These are phyloP conservation scores for Tricholoma saponaceum DNA, from an alignment of 768 basidiomycete species.

Conservation along the genomic window DNA sequence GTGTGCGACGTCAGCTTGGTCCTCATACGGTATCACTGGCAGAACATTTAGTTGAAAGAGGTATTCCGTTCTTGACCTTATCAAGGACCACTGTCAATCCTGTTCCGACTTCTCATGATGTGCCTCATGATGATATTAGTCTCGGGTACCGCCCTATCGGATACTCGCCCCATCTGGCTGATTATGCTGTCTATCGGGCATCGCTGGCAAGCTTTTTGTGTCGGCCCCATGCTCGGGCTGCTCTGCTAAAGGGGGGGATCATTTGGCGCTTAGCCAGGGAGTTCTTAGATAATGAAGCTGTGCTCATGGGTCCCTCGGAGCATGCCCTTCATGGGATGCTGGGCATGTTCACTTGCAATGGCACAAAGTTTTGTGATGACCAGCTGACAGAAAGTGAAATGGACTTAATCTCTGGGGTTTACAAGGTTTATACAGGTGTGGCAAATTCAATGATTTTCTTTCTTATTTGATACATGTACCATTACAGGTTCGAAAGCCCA, in stretches of 20 bases:
- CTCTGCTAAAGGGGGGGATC: constrained; percentile 12
- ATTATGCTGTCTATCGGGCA: constrained; percentile 7
- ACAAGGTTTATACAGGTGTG: constrained; percentile 2
- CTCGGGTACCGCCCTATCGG: background rate
- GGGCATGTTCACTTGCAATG: background rate
- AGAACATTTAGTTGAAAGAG: background rate
- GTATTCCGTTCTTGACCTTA: background rate
- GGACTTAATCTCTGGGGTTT: constrained; percentile 10
- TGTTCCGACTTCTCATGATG: background rate
- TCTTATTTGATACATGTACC: background rate
- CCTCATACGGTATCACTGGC: background rate
- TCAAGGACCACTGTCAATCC: background rate
- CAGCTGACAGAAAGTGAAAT: constrained; percentile 7
- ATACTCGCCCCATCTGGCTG: constrained; percentile 1
- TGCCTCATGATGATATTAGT: background rate
- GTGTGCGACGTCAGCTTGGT: background rate
- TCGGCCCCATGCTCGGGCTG: constrained; percentile 3
- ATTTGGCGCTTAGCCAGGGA: constrained; percentile 9
- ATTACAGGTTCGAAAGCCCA: constrained; percentile 1
- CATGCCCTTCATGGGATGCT: background rate
- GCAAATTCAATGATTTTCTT: constrained; percentile 1
- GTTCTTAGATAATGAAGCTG: background rate
- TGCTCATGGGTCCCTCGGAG: constrained; percentile 6
- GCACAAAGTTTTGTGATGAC: background rate
- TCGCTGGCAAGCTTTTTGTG: constrained; percentile 2